phyloP scores from a whole-genome alignment of 2,329 filamentous ascomycete species.

The Trichophyton simii region DNA sequence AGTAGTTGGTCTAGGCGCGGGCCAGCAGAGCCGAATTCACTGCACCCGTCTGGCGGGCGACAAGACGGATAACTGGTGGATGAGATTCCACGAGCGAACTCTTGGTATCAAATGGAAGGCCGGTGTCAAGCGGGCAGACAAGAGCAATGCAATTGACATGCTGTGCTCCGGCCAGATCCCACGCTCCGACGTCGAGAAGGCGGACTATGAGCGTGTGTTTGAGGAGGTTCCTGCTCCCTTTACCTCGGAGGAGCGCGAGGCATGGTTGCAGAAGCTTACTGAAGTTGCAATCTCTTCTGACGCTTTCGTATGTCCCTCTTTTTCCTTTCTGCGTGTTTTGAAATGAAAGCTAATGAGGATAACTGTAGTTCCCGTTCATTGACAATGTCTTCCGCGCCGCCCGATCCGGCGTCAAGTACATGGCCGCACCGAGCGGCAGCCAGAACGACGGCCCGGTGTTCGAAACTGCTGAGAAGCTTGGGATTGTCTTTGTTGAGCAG shows the following conservation, averaged over 20 bases:
- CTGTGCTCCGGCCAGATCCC: constrained; percentile 85
- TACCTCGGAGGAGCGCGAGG: constrained; percentile 67
- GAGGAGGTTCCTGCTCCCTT: constrained; percentile 78
- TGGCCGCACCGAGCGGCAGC: constrained; percentile 78
- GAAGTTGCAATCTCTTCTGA: constrained; percentile 79
- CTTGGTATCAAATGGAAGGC: constrained; percentile 92
- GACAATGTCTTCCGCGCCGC: constrained; percentile 92
- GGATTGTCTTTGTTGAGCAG: constrained; percentile 93
- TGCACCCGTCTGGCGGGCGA: constrained; percentile 94
- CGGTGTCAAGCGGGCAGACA: constrained; percentile 89
- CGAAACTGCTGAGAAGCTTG: constrained; percentile 79
- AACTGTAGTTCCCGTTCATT: constrained; percentile 79
- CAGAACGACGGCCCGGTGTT: constrained; percentile 42
- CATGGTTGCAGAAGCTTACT: constrained; percentile 68
- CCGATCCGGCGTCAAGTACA: constrained; percentile 85
- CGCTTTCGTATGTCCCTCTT: constrained; percentile 62
- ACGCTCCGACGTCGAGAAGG: constrained; percentile 67
- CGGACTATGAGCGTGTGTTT: constrained; percentile 78
- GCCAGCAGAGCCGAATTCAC: constrained; percentile 95
- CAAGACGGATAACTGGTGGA: constrained; percentile 99
- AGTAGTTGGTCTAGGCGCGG: constrained; percentile 84
- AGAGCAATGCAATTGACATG: constrained; percentile 95
- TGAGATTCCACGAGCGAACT: constrained; percentile 88
- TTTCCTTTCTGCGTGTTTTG: not conserved
- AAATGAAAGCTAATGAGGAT: not conserved